These are phyloP conservation scores for Hypsizygus marmoreus DNA, from an alignment of 768 basidiomycete species.

Conservation along the genomic window DNA sequence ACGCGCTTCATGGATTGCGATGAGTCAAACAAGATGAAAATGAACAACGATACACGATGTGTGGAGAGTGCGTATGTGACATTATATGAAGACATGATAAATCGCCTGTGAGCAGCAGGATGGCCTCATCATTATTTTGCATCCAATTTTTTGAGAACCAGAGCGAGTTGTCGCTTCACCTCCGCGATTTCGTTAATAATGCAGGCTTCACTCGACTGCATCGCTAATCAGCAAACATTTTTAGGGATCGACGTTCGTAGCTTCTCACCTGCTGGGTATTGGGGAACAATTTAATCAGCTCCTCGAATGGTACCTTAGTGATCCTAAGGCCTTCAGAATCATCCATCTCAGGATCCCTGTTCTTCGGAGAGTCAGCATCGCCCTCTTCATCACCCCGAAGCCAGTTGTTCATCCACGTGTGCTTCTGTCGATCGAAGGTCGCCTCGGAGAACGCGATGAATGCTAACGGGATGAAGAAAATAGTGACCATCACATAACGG, in stretches of 20 bases:
- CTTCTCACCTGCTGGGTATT: slow-evolving; percentile 65
- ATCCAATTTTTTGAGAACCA: slow-evolving; percentile 39
- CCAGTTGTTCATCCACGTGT: slow-evolving; percentile 71
- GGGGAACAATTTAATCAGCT: slow-evolving; percentile 72
- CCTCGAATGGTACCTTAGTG: slow-evolving; percentile 67
- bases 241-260: not conserved
- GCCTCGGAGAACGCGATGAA: slow-evolving; percentile 80
- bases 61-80: too few species aligned
- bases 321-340: slow-evolving; percentile 65
- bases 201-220: slow-evolving; percentile 68
- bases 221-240: slow-evolving; percentile 5
- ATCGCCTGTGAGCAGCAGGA: too few species aligned
- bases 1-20: too few species aligned
- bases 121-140: not conserved
- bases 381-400: slow-evolving; percentile 61
- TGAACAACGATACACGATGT: too few species aligned
- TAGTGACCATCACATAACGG: slow-evolving; percentile 67
- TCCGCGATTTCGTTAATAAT: slow-evolving; percentile 65
- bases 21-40: too few species aligned
- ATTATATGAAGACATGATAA: too few species aligned
- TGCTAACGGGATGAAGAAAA: slow-evolving; percentile 84
- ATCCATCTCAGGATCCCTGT: slow-evolving; percentile 63
- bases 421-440: slow-evolving; percentile 44
- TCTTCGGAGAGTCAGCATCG: slow-evolving; percentile 51
- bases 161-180: slow-evolving; percentile 50